Base-by-base conservation (phyloP, 768 basidiomycete species). In the Calocera cornea region DNA sequence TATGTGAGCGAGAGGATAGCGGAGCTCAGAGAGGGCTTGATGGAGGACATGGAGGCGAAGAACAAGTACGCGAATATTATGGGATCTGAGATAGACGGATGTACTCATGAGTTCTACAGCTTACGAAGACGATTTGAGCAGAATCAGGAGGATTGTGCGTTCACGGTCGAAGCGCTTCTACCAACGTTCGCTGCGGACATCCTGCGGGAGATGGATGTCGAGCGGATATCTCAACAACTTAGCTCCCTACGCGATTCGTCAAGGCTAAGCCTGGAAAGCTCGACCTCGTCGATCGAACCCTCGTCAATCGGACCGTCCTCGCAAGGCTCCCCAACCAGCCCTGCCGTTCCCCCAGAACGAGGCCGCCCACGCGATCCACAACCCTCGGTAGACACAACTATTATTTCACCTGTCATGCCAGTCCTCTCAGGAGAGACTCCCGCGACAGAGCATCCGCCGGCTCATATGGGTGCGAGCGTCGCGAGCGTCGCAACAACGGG, bases 81-180 rank as follows among this genome's bases (percentile, higher is more conserved):
- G 1, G 49, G 29, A 14, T 22, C 44, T 41, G 17, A 29, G 65
- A 34, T 11, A 29, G 67, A 34, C 38, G 22, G 17, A 31, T 65
- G 8, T 66, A 8, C 38, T 60, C 29, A 40, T 44, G 2, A 8
- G 1, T 19, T 17, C 7, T 31, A 12, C 67, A 93, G 91, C 71
- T 77, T 94, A 31, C 82, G 84, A 65, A 80, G 85, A 54, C 81
- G 92, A 38, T 95, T 92, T 75, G 79, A 82, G 36, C 85, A 89
- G 69, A 90, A 86, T 29, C 87, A 89, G 70, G 85, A 90, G 68
- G 87, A 93, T 72, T 81, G 84, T 27, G 84, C 87, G 7, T 95
- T 85, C 73, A 92, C 88, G 0, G 79, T 88, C 63, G 84, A 88
- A 73, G 85, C 87, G 0, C 74, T 88, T 41, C 75, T 90, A 19